Evolutionary conservation across 768 basidiomycete genomes (phyloP).

Genomic region (Epithele typhae): DNA sequence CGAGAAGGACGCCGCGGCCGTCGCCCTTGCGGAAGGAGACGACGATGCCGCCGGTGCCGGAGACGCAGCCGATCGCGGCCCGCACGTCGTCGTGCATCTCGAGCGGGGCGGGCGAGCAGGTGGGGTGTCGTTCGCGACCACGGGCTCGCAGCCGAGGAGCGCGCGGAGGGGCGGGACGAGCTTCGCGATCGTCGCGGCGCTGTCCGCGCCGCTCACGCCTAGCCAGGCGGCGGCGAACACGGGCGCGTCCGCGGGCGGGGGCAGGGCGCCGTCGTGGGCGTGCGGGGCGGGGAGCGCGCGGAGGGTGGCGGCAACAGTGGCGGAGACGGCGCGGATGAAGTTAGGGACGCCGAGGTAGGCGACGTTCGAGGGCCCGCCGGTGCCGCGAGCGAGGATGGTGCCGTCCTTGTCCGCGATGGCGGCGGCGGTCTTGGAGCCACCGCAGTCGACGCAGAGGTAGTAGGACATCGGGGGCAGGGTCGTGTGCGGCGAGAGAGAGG

Average conservation of each 20-base stretch:
- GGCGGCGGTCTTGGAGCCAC: slow-evolving; percentile 83
- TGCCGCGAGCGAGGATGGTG: slow-evolving; percentile 59
- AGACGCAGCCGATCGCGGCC: slow-evolving; percentile 69
- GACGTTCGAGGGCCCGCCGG: slow-evolving; percentile 81
- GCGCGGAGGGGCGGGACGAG: slow-evolving; percentile 51
- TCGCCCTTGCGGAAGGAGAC: slow-evolving; percentile 49
- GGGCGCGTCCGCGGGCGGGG: slow-evolving; percentile 25
- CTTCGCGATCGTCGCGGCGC: slow-evolving; percentile 52
- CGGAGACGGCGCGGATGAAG: slow-evolving; percentile 51
- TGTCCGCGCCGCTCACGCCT: slow-evolving; percentile 80
- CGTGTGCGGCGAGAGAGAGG: neutral
- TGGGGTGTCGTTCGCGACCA: slow-evolving; percentile 80
- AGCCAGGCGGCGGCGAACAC: slow-evolving; percentile 74
- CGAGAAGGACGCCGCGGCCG: too few relatives aligned
- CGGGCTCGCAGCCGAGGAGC: slow-evolving; percentile 53
- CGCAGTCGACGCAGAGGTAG: slow-evolving; percentile 83
- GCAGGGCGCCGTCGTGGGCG: slow-evolving; percentile 20
- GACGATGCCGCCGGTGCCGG: slow-evolving; percentile 78
- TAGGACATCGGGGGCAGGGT: too few relatives aligned
- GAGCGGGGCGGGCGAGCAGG: slow-evolving; percentile 78
- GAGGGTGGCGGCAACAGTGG: slow-evolving; percentile 53
- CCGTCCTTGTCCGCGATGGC: slow-evolving; percentile 60
- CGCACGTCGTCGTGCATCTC: slow-evolving; percentile 52
- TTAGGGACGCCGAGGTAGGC: slow-evolving; percentile 63
- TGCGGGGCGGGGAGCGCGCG: slow-evolving; percentile 33